Percentiles rank a stretch among this genome's conserved stretches.
Evolutionary conservation across 352 stramenopile species (phyloP).

Genomic region (Phytophthora palmivora): DNA sequence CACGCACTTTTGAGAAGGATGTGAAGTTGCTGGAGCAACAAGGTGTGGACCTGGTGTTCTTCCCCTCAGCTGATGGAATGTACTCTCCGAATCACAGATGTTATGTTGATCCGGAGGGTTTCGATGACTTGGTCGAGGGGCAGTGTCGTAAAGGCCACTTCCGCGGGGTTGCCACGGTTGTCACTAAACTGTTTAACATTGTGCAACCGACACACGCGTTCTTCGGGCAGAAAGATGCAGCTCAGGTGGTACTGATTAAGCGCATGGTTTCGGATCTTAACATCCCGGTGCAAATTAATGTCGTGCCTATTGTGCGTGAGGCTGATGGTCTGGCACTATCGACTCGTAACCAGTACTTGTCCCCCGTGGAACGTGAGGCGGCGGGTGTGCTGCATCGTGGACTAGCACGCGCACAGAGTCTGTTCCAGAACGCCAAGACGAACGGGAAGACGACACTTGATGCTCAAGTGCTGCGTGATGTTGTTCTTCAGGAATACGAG

Average conservation of each 20-base stretch:
- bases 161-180: constrained; percentile 98
- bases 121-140: constrained; percentile 95
- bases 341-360: constrained; percentile 98
- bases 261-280: constrained; percentile 97
- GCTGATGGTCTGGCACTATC: constrained; percentile 97
- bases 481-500: constrained; percentile 64
- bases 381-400: constrained; percentile 92
- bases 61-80: constrained; percentile 85
- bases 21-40: constrained; percentile 82
- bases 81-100: constrained; percentile 86
- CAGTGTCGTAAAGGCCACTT: constrained; percentile 96
- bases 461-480: constrained; percentile 42
- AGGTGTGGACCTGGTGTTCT: constrained; percentile 94
- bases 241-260: constrained; percentile 96
- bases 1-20: constrained; percentile 95
- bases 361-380: constrained; percentile 80
- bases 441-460: constrained; percentile 37
- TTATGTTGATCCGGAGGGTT: constrained; percentile 94
- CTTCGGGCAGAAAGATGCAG: constrained; percentile 99
- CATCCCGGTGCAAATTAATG: constrained; percentile 92
- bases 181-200: constrained; percentile 99
- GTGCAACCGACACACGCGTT: constrained; percentile 96
- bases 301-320: constrained; percentile 95
- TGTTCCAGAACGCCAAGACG: constrained; percentile 47
- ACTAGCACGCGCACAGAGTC: constrained; percentile 52